Evolutionary conservation across 371 early-diverging fungal species (phyloP).

Genomic region (Zopfochytrium polystomum): DNA sequence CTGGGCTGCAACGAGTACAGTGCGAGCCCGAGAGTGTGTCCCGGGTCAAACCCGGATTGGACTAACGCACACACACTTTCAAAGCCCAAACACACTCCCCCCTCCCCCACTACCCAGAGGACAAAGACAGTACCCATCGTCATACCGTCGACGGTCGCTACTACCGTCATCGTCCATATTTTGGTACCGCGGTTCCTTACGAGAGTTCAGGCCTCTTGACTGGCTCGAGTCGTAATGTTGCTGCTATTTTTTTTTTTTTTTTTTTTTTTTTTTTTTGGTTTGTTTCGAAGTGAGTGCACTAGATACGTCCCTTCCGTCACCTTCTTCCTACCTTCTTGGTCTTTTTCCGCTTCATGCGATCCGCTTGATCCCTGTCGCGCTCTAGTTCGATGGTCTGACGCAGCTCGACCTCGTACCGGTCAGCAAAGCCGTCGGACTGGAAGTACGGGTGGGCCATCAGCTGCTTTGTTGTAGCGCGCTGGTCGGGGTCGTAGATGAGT

Average conservation of each 20-base stretch:
- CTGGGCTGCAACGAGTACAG: no score
- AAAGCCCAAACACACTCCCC: no score
- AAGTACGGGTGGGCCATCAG: slow-evolving; percentile 55
- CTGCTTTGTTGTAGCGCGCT: slow-evolving; percentile 51
- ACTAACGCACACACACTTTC: no score
- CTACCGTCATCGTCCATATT: slow-evolving; percentile 18
- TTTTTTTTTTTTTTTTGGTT: no score
- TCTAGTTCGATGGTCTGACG: slow-evolving; percentile 47
- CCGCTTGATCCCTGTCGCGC: slow-evolving; percentile 42
- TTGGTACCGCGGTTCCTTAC: slow-evolving; percentile 17
- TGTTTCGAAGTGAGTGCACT: no score
- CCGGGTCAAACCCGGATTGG: no score
- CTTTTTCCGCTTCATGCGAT: slow-evolving; percentile 36
- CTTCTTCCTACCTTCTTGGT: slow-evolving; percentile 30
- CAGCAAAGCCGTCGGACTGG: slow-evolving; percentile 47
- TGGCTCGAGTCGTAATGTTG: neutral
- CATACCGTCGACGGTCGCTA: neutral
- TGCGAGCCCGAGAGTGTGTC: no score
- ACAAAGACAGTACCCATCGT: no score
- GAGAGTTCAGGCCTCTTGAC: slow-evolving; percentile 3
- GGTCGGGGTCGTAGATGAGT: slow-evolving; percentile 55
- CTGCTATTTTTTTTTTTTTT: no score
- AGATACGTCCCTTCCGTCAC: neutral
- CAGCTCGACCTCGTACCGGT: slow-evolving; percentile 48
- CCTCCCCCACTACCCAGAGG: no score